phyloP scores from a whole-genome alignment of 805 yeast genomes.

The Kodamaea fukazawae region DNA sequence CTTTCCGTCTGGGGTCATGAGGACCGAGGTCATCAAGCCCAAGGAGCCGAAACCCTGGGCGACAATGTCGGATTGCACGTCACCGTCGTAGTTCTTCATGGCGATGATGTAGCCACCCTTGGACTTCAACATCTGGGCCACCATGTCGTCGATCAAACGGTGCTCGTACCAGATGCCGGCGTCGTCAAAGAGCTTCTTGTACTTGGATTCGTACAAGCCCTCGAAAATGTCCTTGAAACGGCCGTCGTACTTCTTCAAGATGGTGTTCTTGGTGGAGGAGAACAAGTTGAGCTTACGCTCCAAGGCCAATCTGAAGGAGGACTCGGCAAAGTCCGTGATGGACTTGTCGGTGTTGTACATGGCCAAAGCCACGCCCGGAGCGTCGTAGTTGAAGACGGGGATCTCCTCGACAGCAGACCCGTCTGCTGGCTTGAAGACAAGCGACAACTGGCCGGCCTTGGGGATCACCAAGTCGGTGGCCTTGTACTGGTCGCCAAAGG shows the following conservation, averaged over 20 bases:
- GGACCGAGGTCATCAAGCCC: constrained; percentile 80
- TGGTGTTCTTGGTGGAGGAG: constrained; percentile 76
- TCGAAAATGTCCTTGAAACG: constrained; percentile 79
- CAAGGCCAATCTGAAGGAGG: constrained; percentile 74
- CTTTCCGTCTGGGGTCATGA: constrained; percentile 82
- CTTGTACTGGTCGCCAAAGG: constrained; percentile 81
- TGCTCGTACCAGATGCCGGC: constrained; percentile 72
- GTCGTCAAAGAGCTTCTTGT: constrained; percentile 55
- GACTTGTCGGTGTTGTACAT: constrained; percentile 85
- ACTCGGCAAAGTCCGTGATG: constrained; percentile 72
- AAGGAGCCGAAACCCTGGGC: constrained; percentile 86
- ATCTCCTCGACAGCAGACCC: constrained; percentile 48
- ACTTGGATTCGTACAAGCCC: constrained; percentile 56
- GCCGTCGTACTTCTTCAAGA: constrained; percentile 79
- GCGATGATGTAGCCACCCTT: constrained; percentile 82
- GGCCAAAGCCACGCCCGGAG: constrained; percentile 72
- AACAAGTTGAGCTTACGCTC: constrained; percentile 61
- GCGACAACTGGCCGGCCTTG: constrained; percentile 63
- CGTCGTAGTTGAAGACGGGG: constrained; percentile 61
- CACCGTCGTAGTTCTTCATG: constrained; percentile 82
- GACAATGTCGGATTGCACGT: constrained; percentile 80
- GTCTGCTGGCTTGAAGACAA: constrained; percentile 62
- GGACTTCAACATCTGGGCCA: constrained; percentile 83
- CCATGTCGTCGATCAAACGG: constrained; percentile 84
- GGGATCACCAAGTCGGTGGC: constrained; percentile 72